Base-by-base conservation (phyloP, 2,329 filamentous ascomycete species). In the Fusarium redolens region DNA sequence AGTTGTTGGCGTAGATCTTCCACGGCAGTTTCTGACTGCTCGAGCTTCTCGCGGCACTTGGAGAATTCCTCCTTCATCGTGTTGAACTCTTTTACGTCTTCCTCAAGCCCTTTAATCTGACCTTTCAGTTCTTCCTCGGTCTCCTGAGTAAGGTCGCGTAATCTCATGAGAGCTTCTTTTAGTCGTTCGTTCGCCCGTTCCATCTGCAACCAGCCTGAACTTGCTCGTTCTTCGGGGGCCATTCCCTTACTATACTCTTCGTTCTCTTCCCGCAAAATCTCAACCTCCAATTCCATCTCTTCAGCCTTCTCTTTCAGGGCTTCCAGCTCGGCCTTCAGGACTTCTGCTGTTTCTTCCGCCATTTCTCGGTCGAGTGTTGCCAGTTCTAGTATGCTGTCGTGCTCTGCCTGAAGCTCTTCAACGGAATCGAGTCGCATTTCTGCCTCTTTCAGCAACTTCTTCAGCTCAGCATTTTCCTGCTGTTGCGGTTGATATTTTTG, bases 281-380 rank as follows among this genome's bases (percentile, higher is more conserved):
- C 96, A 2, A 96, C 88, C 79, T 99, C 96, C 14, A 98, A 85
- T 76, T 96, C 91, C 12, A 97, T 85, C 81, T 98, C 95, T 80
- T 98, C 95, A 3, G 91, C 83, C 78, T 92, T 94, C 65, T 89
- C 84, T 77, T 94, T 93, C 59, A 97, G 81, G 4, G 90, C 88
- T 41, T 97, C 93, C 30, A 97, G 85, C 78, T 99, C 95, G 3
- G 89, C 88, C 80, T 95, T 96, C 56, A 92, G 86, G 22, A 92
- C 90, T 74, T 98, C 96, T 1, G 93, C 92, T 47, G 91, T 94
- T 82, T 98, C 96, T 81, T 99, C 95, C 0, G 96, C 96, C 93
- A 98, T 97, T 81, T 99, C 96, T 48, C 94, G 91, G 79, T 99
- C 96, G 31, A 99, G 85, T 0, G 93, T 92, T 11, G 95, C 94